Conservation (phyloP, 139 green algal species). For the Raphidocelis subcapitata region DNA sequence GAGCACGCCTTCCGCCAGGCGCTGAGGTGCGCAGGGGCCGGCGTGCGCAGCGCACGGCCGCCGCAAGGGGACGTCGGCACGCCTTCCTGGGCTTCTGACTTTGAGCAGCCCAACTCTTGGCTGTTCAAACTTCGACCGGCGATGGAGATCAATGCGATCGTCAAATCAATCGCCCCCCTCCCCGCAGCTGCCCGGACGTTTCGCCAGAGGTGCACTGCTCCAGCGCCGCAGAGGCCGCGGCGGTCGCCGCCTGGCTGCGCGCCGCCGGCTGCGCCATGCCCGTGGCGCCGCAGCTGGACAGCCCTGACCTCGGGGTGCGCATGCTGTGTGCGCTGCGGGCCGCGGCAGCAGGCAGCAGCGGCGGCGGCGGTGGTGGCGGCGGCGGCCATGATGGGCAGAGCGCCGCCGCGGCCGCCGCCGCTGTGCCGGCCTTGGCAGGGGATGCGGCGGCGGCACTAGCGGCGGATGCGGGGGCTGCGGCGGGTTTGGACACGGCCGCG, state of each 20-base stretch:
- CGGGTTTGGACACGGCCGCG: no score
- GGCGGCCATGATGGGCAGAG: no score
- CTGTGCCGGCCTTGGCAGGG: no score
- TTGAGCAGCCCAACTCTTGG: not conserved
- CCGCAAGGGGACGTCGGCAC: not conserved
- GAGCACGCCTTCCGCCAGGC: conserved; percentile 40
- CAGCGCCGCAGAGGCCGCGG: conserved; percentile 27
- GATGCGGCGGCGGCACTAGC: no score
- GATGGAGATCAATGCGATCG: not conserved
- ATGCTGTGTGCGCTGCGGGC: conserved; percentile 51
- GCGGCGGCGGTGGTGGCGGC: not conserved
- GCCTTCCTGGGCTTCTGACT: not conserved
- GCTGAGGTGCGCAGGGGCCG: conserved; percentile 27
- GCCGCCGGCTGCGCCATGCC: conserved; percentile 6
- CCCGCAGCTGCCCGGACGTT: conserved; percentile 9
- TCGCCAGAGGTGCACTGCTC: conserved; percentile 43
- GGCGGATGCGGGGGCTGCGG: no score
- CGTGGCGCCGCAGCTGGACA: conserved; percentile 39
- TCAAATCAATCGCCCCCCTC: not conserved
- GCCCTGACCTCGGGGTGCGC: conserved; percentile 47
- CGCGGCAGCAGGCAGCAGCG: not conserved
- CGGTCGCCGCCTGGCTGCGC: conserved; percentile 38
- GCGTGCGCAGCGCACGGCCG: not conserved
- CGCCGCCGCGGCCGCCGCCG: no score
- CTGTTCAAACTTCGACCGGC: not conserved